Evolutionary conservation across 305 asterid genomes (phyloP), one percentile per base, ranked within the genome.

Genomic region (Solanum hybrid): DNA sequence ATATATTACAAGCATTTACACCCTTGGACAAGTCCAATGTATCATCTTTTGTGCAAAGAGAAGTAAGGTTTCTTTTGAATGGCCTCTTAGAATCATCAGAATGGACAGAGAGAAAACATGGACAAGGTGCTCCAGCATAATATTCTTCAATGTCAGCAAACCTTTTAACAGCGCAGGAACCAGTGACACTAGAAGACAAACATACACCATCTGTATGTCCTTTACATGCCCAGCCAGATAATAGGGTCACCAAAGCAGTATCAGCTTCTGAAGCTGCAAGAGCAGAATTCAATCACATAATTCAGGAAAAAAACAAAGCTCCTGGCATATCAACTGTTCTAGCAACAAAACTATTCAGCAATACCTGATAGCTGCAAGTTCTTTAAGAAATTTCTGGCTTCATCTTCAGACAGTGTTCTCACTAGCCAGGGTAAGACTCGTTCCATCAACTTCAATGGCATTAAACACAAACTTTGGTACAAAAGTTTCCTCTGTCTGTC

Each of bases 221-320:
- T 90, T 93, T 93, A 89, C 95, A 93, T 69, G 93, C 94, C 95
- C 95, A 93, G 89, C 95, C 95, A 89, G 92, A 89, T 61, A 90
- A 93, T 35, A 93, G 90, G 57, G 94, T 93, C 35, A 93, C 94
- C 76, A 93, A 74, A 90, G 95, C 93, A 73, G 91, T 86, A 87
- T 93, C 95, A 78, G 89, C 71, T 29, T 67, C 90, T 76, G 95
- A 92, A 46, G 95, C 95, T 93, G 93, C 81, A 39, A 87, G 46
- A 85, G 89, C 69, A 87, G 80, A 89, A 92, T 64, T 89, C 61
- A 86, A 51, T 51, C 61, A 7, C 85, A 46, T 5, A 89, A 73
- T 80, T 92, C 89, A 90, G 90, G 64, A 37, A 51, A 87, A 84
- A 81, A 40, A 79, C 78, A 35, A 88, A n/a, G 28, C 26, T 26